Evolutionary conservation across 1,284 basidiomycete species (phyloP).

Genomic region (Marasmius oreades): DNA sequence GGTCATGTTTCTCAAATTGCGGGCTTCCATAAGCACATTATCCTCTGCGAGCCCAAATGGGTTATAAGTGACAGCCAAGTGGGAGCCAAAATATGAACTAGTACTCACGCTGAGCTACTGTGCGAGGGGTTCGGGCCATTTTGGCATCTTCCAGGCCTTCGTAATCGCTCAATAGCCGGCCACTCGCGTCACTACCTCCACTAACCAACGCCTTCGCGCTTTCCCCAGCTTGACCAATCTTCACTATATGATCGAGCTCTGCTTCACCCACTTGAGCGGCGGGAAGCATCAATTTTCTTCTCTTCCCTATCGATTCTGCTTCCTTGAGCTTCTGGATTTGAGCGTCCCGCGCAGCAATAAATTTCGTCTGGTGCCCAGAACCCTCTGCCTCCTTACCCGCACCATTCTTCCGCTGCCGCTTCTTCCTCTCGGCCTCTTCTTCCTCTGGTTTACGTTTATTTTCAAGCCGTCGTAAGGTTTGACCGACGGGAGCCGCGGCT

Average conservation of each 20-base stretch:
- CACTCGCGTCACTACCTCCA: constrained; percentile 82
- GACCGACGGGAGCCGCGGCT: constrained; percentile 87
- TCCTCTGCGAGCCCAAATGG: constrained; percentile 57
- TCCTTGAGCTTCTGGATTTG: constrained; percentile 98
- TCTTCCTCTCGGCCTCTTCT: constrained; percentile 82
- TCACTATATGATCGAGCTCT: constrained; percentile 98
- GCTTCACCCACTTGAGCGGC: constrained; percentile 92
- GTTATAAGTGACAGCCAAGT: constrained; percentile 12
- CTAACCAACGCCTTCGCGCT: constrained; percentile 81
- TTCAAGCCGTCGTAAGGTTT: constrained; percentile 84
- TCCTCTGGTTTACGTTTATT: constrained; percentile 93
- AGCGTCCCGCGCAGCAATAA: constrained; percentile 90
- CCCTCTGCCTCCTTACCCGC: constrained; percentile 59
- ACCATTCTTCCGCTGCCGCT: constrained; percentile 70
- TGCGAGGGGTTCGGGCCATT: constrained; percentile 90
- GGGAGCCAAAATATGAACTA: constrained; percentile 1
- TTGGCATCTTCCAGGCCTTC: constrained; percentile 84
- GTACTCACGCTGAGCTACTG: constrained; percentile 84
- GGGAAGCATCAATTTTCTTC: constrained; percentile 85
- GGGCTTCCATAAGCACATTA: constrained; percentile 90
- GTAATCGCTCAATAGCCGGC: constrained; percentile 87
- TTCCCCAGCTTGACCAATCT: constrained; percentile 93
- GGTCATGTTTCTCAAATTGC: constrained; percentile 92
- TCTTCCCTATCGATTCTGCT: constrained; percentile 90
- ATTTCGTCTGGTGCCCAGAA: constrained; percentile 79